Evolutionary conservation across 345 rosid genomes (phyloP), one percentile per base, ranked within the genome.

Genomic region (Combretum micranthum): DNA sequence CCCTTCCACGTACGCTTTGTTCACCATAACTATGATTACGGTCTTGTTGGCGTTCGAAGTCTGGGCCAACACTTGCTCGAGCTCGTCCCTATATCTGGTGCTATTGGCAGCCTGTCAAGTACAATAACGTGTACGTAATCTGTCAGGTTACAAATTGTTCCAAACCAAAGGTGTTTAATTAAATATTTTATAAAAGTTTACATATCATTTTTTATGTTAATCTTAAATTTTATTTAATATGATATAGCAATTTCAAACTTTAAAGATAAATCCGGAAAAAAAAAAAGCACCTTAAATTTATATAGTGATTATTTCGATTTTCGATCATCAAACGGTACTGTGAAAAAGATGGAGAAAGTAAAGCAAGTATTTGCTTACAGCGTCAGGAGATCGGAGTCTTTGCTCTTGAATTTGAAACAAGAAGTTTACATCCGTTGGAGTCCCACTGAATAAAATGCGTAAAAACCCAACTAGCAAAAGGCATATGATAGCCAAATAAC

Each of bases 1-100:
- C 0, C 76, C 73, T 21, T 73, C 73, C 15, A 70, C 74, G 8
- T 70, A 73, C 2, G 81, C 81, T 39, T 66, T 71, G 60, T 77
- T 77, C 55, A 68, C 72, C 15, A 74, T 42, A 0, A 76, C 67
- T 9, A 77, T 71, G 54, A 77, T 74, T n/a, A 77, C 44, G 0
- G 72, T 71, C 39, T 48, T 71, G 64, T 67, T 64, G 13, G 13
- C 55, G 3, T 8, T 49, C 7, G 65, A 60, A 12, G 25, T 47
- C 26, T 18, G 9, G 1, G 65, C 56, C 50, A 66, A 45, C 32
- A 59, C 65, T n/a, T 19, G 43, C 13, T 54, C 61, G 2, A 66
- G 61, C 26, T 20, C 55, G 15, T 66, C 70, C 18, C 14, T 42
- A 3, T 58, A 49, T 20, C 50, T 20, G 9, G 42, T 32, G 0